Percentiles rank a stretch among this genome's conserved stretches.
Evolutionary conservation across 805 yeast genomes (phyloP).

Genomic region (Saccharomyces jurei): DNA sequence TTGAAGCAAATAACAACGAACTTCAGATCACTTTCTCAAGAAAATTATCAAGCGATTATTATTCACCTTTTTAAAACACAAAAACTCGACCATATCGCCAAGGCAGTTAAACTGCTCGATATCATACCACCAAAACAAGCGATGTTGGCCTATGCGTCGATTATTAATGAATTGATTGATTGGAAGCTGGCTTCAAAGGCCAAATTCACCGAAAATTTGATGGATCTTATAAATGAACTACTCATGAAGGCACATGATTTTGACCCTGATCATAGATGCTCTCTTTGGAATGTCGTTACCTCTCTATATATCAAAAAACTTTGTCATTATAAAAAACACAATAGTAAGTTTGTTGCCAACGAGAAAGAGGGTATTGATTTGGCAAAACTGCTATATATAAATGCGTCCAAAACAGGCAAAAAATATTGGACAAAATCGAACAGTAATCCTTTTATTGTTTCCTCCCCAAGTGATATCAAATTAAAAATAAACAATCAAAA

Average conservation of each 20-base stretch:
- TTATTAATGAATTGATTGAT: slow-evolving; percentile 16
- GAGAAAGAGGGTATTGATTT: slow-evolving; percentile 5
- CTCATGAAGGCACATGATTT: slow-evolving; percentile 14
- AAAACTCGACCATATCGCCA: slow-evolving; percentile 11
- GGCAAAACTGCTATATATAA: slow-evolving; percentile 17
- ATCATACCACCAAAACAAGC: slow-evolving; percentile 11
- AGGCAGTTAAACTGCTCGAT: slow-evolving; percentile 17
- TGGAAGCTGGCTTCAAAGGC: slow-evolving; percentile 10
- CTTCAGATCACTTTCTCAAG: slow-evolving; percentile 15
- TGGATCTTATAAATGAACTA: slow-evolving; percentile 13
- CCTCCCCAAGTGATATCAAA: slow-evolving; percentile 12
- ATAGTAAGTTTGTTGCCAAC: background rate
- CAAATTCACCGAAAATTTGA: slow-evolving; percentile 3
- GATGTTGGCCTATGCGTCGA: slow-evolving; percentile 12
- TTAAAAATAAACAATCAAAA: slow-evolving; percentile 18
- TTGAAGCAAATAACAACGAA: slow-evolving; percentile 16
- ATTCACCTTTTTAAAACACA: slow-evolving; percentile 12
- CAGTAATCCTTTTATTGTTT: slow-evolving; percentile 17
- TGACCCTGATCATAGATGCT: slow-evolving; percentile 16
- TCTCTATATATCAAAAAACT: slow-evolving; percentile 19
- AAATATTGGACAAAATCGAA: background rate
- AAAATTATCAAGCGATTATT: slow-evolving; percentile 18
- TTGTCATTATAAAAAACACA: slow-evolving; percentile 7
- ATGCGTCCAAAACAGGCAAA: background rate
- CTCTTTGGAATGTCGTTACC: slow-evolving; percentile 21